phyloP scores from a whole-genome alignment of 164 flowering plant species.

The Chimonanthus praecox region DNA sequence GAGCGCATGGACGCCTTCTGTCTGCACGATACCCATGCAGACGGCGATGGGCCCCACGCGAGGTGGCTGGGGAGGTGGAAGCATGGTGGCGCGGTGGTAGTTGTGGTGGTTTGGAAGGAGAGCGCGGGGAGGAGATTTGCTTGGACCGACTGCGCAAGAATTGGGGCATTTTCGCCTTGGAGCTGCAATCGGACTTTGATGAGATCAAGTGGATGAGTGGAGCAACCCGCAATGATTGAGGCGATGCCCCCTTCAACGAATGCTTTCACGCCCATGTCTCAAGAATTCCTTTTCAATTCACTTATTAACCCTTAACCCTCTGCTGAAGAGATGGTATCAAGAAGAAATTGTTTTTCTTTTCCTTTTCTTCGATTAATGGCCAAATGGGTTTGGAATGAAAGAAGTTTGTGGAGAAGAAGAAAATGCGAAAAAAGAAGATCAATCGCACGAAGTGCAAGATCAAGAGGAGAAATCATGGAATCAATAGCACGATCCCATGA shows the following conservation, averaged over 20 bases:
- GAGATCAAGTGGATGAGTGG: constrained; percentile 73
- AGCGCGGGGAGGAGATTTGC: constrained; percentile 37
- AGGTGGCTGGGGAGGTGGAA: constrained; percentile 19
- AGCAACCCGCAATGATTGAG: constrained; percentile 61
- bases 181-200: constrained; percentile 78
- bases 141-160: constrained; percentile 6
- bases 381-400: no score
- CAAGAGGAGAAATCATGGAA: no score
- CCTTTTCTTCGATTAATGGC: no score
- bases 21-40: constrained; percentile 43
- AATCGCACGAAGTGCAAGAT: no score
- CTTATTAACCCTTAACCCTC: no score
- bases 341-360: no score
- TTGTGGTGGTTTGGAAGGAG: constrained; percentile 21
- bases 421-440: no score
- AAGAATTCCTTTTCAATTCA: no score
- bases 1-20: constrained; percentile 61
- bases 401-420: no score
- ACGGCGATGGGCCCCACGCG: constrained; percentile 50
- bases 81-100: constrained; percentile 4
- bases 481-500: no score
- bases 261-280: constrained; percentile 50
- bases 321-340: no score
- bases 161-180: constrained; percentile 42
- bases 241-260: constrained; percentile 73